Conservation (phyloP, 768 basidiomycete genomes). For the Mycena vulgaris region DNA sequence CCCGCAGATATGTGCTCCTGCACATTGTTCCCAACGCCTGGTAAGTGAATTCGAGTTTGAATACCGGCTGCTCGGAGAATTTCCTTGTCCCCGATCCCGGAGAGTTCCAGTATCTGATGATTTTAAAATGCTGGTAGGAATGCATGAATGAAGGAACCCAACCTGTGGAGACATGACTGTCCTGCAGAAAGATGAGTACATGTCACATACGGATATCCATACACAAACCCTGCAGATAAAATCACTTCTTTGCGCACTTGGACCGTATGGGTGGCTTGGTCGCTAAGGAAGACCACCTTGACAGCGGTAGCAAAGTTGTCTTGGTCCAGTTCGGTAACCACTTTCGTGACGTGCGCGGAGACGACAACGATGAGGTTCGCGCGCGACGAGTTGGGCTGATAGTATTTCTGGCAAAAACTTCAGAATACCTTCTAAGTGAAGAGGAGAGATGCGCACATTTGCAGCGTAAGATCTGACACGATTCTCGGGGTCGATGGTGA, state of each 20-base stretch:
- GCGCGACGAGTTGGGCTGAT: conserved; percentile 42
- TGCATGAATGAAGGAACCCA: neutral
- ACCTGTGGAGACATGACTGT: conserved; percentile 46
- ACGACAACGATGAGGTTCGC: conserved; percentile 49
- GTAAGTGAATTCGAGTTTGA: conserved; percentile 41
- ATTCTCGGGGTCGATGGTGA: conserved; percentile 13
- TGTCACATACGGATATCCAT: neutral
- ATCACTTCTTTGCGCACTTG: conserved; percentile 31
- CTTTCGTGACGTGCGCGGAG: conserved; percentile 45
- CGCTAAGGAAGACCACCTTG: conserved; percentile 39
- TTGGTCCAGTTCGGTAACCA: conserved; percentile 26
- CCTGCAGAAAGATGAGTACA: neutral
- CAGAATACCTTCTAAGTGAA: neutral
- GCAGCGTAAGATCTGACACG: conserved; percentile 27
- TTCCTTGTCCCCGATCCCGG: conserved; percentile 38
- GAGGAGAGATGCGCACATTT: conserved; percentile 6
- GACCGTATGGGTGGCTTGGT: conserved; percentile 37
- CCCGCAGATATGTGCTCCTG: conserved; percentile 49
- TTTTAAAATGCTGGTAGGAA: conserved; percentile 8
- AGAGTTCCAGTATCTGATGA: conserved; percentile 46
- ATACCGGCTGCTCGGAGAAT: conserved; percentile 37
- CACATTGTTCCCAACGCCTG: conserved; percentile 51
- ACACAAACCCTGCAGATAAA: conserved; percentile 33
- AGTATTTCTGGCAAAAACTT: conserved; percentile 34
- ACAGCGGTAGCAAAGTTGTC: conserved; percentile 42